Conservation (phyloP, 495 filamentous ascomycete genomes). For the Xylaria castorea region DNA sequence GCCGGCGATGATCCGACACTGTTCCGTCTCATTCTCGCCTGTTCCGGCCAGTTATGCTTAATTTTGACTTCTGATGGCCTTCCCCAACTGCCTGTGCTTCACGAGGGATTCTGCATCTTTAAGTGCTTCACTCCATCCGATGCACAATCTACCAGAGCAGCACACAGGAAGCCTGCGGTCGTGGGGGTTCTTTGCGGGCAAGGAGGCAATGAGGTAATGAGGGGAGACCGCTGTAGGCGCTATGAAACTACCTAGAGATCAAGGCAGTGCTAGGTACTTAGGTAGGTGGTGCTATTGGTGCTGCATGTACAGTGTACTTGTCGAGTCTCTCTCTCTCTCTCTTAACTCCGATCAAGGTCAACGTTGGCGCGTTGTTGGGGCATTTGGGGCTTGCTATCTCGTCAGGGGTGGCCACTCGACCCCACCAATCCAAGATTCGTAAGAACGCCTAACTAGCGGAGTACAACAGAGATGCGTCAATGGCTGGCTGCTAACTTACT, state of each 20-base stretch:
- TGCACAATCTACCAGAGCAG: neutral
- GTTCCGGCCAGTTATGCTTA: neutral
- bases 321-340: neutral
- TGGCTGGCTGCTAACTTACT: neutral
- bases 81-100: neutral
- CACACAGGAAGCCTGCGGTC: neutral
- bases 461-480: constrained; percentile 10
- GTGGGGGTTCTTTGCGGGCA: constrained; percentile 2
- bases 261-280: neutral
- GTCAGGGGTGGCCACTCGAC: constrained; percentile 19
- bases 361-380: neutral
- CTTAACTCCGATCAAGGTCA: constrained; percentile 9
- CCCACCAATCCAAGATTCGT: constrained; percentile 22
- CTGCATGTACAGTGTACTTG: neutral
- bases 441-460: constrained; percentile 16
- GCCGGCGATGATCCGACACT: constrained; percentile 9
- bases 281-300: neutral
- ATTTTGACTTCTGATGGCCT: constrained; percentile 1
- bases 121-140: constrained; percentile 9
- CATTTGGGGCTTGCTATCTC: neutral
- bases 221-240: constrained; percentile 10
- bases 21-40: constrained; percentile 14
- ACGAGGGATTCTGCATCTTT: neutral
- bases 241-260: neutral
- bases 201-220: neutral